Evolutionary conservation across 2,329 filamentous ascomycete species (phyloP).

Genomic region (Phaeophleospora eucalypticola): DNA sequence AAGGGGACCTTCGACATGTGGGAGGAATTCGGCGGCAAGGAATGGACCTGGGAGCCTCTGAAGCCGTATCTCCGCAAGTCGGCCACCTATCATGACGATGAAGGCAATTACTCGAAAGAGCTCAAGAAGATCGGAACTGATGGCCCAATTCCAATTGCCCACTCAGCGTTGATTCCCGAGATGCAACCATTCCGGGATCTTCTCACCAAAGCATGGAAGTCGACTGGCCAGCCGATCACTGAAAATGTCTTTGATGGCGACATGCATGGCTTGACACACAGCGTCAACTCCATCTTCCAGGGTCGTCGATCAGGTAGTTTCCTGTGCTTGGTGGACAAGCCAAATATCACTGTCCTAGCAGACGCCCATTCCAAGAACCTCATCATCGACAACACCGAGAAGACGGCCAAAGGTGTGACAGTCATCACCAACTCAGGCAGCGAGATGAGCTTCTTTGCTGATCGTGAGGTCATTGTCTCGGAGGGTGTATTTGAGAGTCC

Average conservation of each 20-base stretch:
- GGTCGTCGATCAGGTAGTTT: constrained; percentile 3
- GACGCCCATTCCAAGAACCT: constrained; percentile 4
- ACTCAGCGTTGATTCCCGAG: not conserved
- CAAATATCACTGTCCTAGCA: constrained; percentile 14
- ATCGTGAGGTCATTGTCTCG: constrained; percentile 43
- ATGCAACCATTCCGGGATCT: not conserved
- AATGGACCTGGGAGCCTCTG: not conserved
- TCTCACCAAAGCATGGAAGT: not conserved
- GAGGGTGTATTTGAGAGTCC: constrained; percentile 59
- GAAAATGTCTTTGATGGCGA: constrained; percentile 13
- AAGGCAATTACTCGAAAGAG: not conserved
- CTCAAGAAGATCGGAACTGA: not conserved
- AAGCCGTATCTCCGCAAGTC: not conserved
- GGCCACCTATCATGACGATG: not conserved
- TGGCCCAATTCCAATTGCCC: constrained; percentile 10
- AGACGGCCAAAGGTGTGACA: not conserved
- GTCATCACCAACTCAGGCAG: not conserved
- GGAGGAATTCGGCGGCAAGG: not conserved
- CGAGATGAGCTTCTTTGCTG: constrained; percentile 26
- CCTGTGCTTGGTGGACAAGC: constrained; percentile 9
- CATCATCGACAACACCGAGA: not conserved
- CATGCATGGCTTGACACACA: constrained; percentile 7
- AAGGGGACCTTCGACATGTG: not conserved
- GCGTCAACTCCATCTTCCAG: constrained; percentile 8
- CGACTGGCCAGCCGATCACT: constrained; percentile 29